Base-by-base conservation (phyloP, 2,329 filamentous ascomycete species). In the Pyrenochaeta sp. region DNA sequence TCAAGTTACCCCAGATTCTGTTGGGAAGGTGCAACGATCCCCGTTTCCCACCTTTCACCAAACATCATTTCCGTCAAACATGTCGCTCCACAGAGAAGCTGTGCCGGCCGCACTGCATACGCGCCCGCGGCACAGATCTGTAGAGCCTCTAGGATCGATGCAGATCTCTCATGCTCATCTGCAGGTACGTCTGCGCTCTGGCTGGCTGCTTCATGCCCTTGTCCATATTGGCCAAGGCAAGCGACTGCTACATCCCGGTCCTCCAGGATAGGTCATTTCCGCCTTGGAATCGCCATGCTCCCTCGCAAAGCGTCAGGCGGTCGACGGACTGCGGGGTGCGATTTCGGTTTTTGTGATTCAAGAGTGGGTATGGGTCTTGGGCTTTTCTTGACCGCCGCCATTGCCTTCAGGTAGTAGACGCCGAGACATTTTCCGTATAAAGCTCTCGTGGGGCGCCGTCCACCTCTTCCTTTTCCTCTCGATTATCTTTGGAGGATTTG, bases 261-360 rank as follows among this genome's bases (percentile, higher is more conserved):
- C 18, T 30, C 31, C 4, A 20, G 30, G 20, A 21, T 20, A 11
- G 27, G 29, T 45, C 29, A 45, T 32, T 21, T 21, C 15, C 29
- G 42, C 17, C 27, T 15, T 45, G 18, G 42, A 15, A 6, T 44
- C 18, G 14, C 20, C 20, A 21, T 39, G 21, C 7, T 21, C 21
- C 3, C 36, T 12, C 20, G 20, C 7, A 39, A 39, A 11, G 36
- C 18, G 36, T 45, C 42, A 32, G 29, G 18, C 15, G 30, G 30
- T 15, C 11, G 18, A 33, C 3, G 42, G 17, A 33, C 42, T 21
- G 11, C 30, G 14, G 42, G 10, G 14, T n/a, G 14, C n/a, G n/a
- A 54, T 47, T 4, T 10, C 43, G 48, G 37, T 36, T 30, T 32
- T 40, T 45, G 54, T 58, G 48, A 48, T 48, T 60, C 54, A 61